phyloP scores from a whole-genome alignment of 2,329 filamentous ascomycete species.

The Seiridium cupressi region DNA sequence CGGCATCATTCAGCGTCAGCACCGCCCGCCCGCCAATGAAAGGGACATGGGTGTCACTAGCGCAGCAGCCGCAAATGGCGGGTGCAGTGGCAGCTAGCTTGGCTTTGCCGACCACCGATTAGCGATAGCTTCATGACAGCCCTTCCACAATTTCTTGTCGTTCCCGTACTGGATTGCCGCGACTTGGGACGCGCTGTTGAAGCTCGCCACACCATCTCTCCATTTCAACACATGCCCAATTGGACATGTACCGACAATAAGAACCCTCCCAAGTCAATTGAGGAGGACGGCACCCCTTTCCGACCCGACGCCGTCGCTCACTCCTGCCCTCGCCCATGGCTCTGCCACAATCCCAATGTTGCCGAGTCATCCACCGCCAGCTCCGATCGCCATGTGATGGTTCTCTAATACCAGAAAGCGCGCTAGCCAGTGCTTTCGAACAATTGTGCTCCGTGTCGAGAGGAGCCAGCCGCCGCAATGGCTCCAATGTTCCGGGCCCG shows the following conservation, averaged over 20 bases:
- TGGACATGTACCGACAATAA: neutral
- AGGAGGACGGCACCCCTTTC: conserved; percentile 2
- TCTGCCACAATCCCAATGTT: conserved; percentile 43
- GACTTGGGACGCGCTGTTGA: conserved; percentile 1
- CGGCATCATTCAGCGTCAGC: neutral
- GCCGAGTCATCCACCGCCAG: conserved; percentile 44
- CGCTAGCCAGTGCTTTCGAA: conserved; percentile 49
- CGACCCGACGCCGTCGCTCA: conserved; percentile 4
- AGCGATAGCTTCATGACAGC: neutral
- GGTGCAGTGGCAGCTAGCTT: neutral
- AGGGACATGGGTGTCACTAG: neutral
- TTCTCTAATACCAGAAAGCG: conserved; percentile 60
- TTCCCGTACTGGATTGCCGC: neutral
- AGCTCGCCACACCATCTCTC: neutral
- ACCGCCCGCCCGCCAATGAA: neutral
- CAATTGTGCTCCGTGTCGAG: conserved; percentile 35
- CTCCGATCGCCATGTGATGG: conserved; percentile 37
- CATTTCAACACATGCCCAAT: neutral
- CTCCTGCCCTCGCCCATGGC: conserved; percentile 36
- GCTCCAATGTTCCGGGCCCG: conserved; percentile 47
- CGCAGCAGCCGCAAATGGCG: neutral
- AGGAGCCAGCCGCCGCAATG: conserved; percentile 17
- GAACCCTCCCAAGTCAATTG: neutral
- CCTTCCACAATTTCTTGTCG: neutral
- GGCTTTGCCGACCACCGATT: neutral